These are phyloP conservation scores for Yamadazyma aaseri DNA, from an alignment of 1,139 yeast genomes.

Conservation along the genomic window DNA sequence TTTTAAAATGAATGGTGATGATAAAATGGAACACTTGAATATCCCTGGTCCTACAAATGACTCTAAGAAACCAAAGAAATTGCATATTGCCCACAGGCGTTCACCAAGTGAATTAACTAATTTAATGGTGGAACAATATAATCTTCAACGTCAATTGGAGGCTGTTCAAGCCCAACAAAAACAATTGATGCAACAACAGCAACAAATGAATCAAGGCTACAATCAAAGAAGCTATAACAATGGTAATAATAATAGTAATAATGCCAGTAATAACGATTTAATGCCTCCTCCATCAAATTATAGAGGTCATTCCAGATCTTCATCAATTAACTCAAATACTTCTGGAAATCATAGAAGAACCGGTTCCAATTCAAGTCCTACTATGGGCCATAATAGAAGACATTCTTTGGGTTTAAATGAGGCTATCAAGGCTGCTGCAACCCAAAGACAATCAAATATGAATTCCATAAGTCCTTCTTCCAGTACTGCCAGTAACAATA, in stretches of 20 bases:
- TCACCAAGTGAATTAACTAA: conserved; percentile 95
- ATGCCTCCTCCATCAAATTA: conserved; percentile 28
- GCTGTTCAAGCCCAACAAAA: conserved; percentile 90
- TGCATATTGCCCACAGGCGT: conserved; percentile 92
- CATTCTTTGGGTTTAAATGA: conserved; percentile 91
- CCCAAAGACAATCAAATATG: conserved; percentile 60
- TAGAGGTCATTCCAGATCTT: conserved; percentile 39
- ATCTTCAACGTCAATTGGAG: conserved; percentile 89
- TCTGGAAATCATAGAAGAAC: conserved; percentile 33
- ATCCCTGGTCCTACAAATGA: conserved; percentile 8
- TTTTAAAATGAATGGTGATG: conserved; percentile 8
- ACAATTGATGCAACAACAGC: conserved; percentile 73
- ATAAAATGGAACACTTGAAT: conserved; percentile 10
- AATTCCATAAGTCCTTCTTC: conserved; percentile 37
- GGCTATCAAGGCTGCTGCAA: conserved; percentile 97
- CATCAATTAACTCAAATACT: conserved; percentile 16
- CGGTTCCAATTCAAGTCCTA: conserved; percentile 29
- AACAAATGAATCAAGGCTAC: conserved; percentile 25
- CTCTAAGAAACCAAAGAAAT: conserved; percentile 25
- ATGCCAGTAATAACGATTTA: conserved; percentile 16
- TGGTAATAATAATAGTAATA: not conserved
- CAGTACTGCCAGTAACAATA: conserved; percentile 11
- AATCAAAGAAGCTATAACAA: not conserved
- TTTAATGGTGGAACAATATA: conserved; percentile 90
- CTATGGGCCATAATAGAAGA: conserved; percentile 77